Evolutionary conservation across 495 filamentous ascomycete species (phyloP).

Genomic region (Xylaria bambusicola): DNA sequence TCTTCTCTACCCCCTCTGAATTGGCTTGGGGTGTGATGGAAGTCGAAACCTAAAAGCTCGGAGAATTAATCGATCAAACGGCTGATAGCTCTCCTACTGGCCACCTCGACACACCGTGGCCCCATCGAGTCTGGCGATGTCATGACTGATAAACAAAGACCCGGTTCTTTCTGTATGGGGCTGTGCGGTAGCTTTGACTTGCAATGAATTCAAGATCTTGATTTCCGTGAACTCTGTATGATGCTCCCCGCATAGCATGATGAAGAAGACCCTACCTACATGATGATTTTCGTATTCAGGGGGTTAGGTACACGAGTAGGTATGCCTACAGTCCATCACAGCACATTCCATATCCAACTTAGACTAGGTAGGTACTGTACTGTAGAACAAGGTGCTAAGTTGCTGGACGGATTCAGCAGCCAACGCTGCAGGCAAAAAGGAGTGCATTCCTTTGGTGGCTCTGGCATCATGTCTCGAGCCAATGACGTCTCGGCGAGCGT

Average conservation of each 20-base stretch:
- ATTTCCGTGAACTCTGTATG: too few species aligned
- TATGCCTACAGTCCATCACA: too few species aligned
- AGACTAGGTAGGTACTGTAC: too few species aligned
- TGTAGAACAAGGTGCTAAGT: neutral
- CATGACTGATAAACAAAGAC: too few species aligned
- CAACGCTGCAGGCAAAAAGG: constrained; percentile 16
- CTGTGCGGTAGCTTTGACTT: too few species aligned
- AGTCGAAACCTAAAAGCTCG: neutral
- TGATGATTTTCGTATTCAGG: too few species aligned
- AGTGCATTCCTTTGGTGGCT: constrained; percentile 19
- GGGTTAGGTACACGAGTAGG: too few species aligned
- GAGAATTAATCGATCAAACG: neutral
- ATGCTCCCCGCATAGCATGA: too few species aligned
- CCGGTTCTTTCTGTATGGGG: too few species aligned
- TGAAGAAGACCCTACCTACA: constrained; percentile 13
- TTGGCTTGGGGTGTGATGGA: neutral
- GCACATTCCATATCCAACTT: too few species aligned
- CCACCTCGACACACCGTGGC: constrained; percentile 2
- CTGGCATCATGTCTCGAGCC: constrained; percentile 29
- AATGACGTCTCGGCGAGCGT: constrained; percentile 23
- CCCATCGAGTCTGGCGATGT: constrained; percentile 5
- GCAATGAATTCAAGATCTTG: too few species aligned
- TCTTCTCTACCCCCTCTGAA: neutral
- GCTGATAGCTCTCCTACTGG: neutral
- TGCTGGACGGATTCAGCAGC: constrained; percentile 8